Evolutionary conservation across 2,329 filamentous ascomycete genomes (phyloP), one percentile per base, ranked within the genome.

Genomic region (Bipolaris cookei): DNA sequence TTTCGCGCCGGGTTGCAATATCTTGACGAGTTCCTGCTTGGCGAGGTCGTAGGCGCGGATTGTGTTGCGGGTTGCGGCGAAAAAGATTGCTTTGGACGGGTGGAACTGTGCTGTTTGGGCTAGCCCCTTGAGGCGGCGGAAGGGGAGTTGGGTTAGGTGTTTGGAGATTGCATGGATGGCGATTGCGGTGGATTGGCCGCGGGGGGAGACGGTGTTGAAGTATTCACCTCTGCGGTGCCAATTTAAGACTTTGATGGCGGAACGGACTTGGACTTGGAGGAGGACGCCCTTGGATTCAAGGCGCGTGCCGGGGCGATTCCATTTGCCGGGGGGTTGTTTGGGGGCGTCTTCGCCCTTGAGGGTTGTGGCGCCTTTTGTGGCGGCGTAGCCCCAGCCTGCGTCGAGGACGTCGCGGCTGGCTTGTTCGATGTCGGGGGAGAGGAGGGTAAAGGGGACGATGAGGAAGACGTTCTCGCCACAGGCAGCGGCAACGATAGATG

Each of bases 191-290:
- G 86, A 85, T 72, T 90, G 88, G 30, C 90, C 90, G 11, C 85
- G 84, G 1, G 95, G 92, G 47, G 92, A 96, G 20, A 97, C 92
- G 0, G 93, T 96, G 65, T 91, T 89, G 71, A 99, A 89, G 80
- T 97, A 97, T 75, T 98, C 94, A 67, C 95, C 95, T 59, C 91
- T 88, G 57, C 94, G 86, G 78, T 99, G 96, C 92, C 94, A 99
- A 74, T 88, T 90, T 68, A 99, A 87, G 13, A 91, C 89, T 80
- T 97, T 98, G 72, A 97, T 86, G 1, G 88, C 84, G 47, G 90
- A 86, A 61, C 90, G 86, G 11, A 97, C 89, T 6, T 91, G 92
- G 54, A 91, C 86, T 70, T 91, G 90, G 58, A 96, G 84, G 38
- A 93, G 83, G 2, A 97, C 89, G 44, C 93, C 90, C 56, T 89